phyloP scores from a whole-genome alignment of 106 monocot genomes.

The Hemerocallis citrina region DNA sequence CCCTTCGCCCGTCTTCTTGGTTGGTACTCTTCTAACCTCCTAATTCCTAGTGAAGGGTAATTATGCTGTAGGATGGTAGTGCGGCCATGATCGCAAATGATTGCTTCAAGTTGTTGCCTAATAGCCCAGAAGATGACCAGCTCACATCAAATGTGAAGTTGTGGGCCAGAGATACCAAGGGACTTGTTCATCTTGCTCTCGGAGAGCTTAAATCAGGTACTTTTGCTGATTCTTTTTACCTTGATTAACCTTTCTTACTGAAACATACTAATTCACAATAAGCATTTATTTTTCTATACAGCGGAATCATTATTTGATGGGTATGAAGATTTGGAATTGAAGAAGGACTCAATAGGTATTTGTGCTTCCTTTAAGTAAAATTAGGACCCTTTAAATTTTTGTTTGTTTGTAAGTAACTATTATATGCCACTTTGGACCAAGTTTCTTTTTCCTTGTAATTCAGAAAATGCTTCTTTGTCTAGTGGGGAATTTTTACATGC shows the following conservation, averaged over 20 bases:
- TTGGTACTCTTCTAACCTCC: too few relatives aligned
- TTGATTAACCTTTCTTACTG: not conserved
- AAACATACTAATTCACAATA: not conserved
- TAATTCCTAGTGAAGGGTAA: too few relatives aligned
- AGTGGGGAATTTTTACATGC: slow-evolving; percentile 68
- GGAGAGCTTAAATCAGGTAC: slow-evolving; percentile 61
- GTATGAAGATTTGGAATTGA: slow-evolving; percentile 17
- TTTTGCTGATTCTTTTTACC: not conserved
- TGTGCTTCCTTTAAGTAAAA: not conserved
- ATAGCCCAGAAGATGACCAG: slow-evolving; percentile 5
- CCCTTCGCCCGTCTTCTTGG: too few relatives aligned
- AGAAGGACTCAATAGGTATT: slow-evolving; percentile 23
- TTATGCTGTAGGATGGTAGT: slow-evolving; percentile 60
- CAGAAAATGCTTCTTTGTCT: slow-evolving; percentile 31
- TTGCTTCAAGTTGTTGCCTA: slow-evolving; percentile 28
- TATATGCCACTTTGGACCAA: not conserved
- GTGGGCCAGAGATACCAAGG: slow-evolving; percentile 45
- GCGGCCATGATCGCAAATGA: slow-evolving; percentile 40
- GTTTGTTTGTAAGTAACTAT: not conserved
- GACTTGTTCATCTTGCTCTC: slow-evolving; percentile 54
- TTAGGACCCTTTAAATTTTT: not conserved
- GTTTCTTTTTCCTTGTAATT: too few relatives aligned
- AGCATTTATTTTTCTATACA: slow-evolving; percentile 25
- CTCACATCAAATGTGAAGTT: slow-evolving; percentile 10
- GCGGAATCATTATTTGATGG: slow-evolving; percentile 41